Evolutionary conservation across 2,329 filamentous ascomycete genomes (phyloP).

Genomic region (Fusarium graminum): DNA sequence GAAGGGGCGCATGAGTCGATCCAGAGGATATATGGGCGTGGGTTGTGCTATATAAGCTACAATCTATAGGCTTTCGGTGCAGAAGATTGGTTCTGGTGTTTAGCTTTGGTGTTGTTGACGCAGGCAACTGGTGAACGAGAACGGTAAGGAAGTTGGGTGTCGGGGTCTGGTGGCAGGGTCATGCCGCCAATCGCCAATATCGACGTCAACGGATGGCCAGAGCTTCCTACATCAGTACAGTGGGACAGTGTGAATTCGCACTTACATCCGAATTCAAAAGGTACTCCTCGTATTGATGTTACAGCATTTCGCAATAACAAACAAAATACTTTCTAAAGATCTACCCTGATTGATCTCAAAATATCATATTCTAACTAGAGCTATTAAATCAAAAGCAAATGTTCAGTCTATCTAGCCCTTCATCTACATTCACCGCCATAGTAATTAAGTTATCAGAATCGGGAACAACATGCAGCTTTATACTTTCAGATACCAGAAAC

Average conservation of each 20-base stretch:
- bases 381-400: background rate
- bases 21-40: conserved; percentile 1
- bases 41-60: conserved; percentile 2
- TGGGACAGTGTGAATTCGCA: conserved; percentile 41
- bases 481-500: conserved; percentile 2
- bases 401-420: conserved; percentile 36
- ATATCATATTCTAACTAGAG: background rate
- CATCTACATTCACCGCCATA: conserved; percentile 28
- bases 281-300: background rate
- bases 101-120: conserved; percentile 15
- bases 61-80: background rate
- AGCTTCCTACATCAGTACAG: conserved; percentile 46
- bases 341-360: background rate
- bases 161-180: conserved; percentile 29
- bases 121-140: conserved; percentile 12
- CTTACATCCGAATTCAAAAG: conserved; percentile 1
- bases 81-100: background rate
- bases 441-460: background rate
- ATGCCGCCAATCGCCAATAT: conserved; percentile 33
- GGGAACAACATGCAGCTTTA: conserved; percentile 9
- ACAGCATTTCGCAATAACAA: background rate
- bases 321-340: background rate
- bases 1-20: conserved; percentile 51
- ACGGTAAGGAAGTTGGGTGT: conserved; percentile 25
- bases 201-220: conserved; percentile 52